Percentiles rank a stretch among this genome's conserved stretches.
Evolutionary conservation across 78 protist genomes (phyloP).

Genomic region (Protostelium mycophagum): DNA sequence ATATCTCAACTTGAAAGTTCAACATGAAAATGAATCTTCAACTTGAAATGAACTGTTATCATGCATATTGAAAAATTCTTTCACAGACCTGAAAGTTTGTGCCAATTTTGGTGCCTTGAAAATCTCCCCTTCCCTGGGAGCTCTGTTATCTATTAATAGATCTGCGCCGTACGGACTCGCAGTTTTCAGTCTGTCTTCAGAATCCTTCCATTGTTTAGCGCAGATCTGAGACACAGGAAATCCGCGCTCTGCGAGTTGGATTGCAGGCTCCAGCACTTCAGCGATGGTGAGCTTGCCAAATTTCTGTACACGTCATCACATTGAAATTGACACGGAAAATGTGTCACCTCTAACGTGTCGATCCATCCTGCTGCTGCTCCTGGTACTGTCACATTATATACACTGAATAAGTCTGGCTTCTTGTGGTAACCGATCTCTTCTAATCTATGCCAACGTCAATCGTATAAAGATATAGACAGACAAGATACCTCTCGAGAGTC

Average conservation of each 20-base stretch:
- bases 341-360: slow-evolving; percentile 56
- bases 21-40: too few relatives aligned
- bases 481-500: slow-evolving; percentile 5
- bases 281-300: slow-evolving; percentile 24
- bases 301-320: not conserved
- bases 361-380: slow-evolving; percentile 80
- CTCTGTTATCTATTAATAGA: slow-evolving; percentile 22
- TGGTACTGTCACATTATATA: slow-evolving; percentile 29
- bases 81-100: slow-evolving; percentile 6
- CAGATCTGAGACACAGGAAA: slow-evolving; percentile 12
- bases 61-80: too few relatives aligned
- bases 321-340: slow-evolving; percentile 18
- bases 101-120: slow-evolving; percentile 48
- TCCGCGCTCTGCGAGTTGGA: slow-evolving; percentile 57
- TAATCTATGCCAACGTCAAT: not conserved
- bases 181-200: not conserved
- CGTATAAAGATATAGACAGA: not conserved
- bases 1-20: not conserved
- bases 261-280: slow-evolving; percentile 60
- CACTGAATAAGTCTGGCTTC: not conserved
- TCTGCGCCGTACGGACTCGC: slow-evolving; percentile 13
- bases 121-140: slow-evolving; percentile 70
- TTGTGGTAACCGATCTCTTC: not conserved
- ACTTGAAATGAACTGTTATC: too few relatives aligned
- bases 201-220: slow-evolving; percentile 1